Percentiles rank a stretch among this genome's conserved stretches.
Conservation (phyloP, 1,139 yeast genomes). For the Candida frijolesensis region DNA sequence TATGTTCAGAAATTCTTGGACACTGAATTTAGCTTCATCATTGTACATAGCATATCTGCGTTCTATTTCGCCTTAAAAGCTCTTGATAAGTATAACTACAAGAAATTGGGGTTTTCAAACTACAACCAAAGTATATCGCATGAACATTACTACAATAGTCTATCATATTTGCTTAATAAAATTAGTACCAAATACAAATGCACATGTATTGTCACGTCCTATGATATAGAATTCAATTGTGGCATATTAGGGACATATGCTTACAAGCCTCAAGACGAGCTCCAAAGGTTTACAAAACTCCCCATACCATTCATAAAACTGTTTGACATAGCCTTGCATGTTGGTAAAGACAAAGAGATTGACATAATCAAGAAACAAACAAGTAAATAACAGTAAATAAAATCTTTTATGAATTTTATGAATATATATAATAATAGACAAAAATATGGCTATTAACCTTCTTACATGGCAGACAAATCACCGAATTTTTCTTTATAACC, state of each 20-base stretch:
- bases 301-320: constrained; percentile 19
- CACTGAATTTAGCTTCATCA: neutral
- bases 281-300: constrained; percentile 17
- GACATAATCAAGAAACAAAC: constrained; percentile 7
- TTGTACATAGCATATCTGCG: constrained; percentile 24
- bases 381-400: constrained; percentile 5
- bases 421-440: neutral
- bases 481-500: constrained; percentile 98
- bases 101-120: constrained; percentile 17
- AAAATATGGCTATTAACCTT: neutral
- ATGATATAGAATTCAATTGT: constrained; percentile 33
- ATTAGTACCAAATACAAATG: constrained; percentile 25
- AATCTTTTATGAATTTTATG: neutral
- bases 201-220: constrained; percentile 35
- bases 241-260: constrained; percentile 20
- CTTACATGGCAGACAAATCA: constrained; percentile 88
- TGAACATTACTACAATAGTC: constrained; percentile 18
- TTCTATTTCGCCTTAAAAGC: constrained; percentile 36
- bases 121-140: constrained; percentile 8
- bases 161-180: constrained; percentile 17
- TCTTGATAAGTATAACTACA: constrained; percentile 17
- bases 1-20: constrained; percentile 1
- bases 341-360: constrained; percentile 8
- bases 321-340: constrained; percentile 20
- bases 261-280: constrained; percentile 4